These are phyloP conservation scores for Skeletonema marinoi DNA, from an alignment of 108 stramenopile genomes.

Conservation along the genomic window DNA sequence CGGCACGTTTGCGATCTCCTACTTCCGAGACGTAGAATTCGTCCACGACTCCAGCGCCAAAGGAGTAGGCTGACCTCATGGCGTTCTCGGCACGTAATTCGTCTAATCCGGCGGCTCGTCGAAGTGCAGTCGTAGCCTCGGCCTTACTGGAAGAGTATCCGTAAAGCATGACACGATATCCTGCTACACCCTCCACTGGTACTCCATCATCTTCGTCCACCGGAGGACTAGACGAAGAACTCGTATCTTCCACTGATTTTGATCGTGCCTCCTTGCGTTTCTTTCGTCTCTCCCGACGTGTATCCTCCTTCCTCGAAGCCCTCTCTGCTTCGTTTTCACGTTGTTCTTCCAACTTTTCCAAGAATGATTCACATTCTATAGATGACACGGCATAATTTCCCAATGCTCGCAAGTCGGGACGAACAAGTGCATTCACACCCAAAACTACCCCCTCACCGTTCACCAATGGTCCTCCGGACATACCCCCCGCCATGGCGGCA, in stretches of 20 bases:
- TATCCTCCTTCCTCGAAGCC: neutral
- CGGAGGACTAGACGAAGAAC: neutral
- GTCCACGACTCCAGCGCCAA: slow-evolving; percentile 43
- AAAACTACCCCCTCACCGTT: slow-evolving; percentile 43
- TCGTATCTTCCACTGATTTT: neutral
- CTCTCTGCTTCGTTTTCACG: neutral
- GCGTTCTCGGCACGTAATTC: slow-evolving; percentile 38
- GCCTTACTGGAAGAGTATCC: slow-evolving; percentile 27
- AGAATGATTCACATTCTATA: slow-evolving; percentile 46
- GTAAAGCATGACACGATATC: slow-evolving; percentile 44
- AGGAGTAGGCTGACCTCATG: slow-evolving; percentile 31
- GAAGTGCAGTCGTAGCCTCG: slow-evolving; percentile 6
- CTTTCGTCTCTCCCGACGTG: slow-evolving; percentile 1
- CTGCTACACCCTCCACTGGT: slow-evolving; percentile 24
- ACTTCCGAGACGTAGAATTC: slow-evolving; percentile 38
- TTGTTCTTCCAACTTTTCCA: slow-evolving; percentile 41
- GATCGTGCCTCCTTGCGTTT: slow-evolving; percentile 1
- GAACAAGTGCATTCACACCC: slow-evolving; percentile 57
- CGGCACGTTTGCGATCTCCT: slow-evolving; percentile 16
- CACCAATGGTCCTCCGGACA: slow-evolving; percentile 56
- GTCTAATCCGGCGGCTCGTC: slow-evolving; percentile 31
- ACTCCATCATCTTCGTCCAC: neutral
- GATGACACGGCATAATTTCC: slow-evolving; percentile 60
- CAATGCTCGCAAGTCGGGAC: slow-evolving; percentile 57
- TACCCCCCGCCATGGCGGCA: slow-evolving; percentile 66